Evolutionary conservation across 1,284 basidiomycete genomes (phyloP), one percentile per base, ranked within the genome.

Genomic region (Ustilago lituana): DNA sequence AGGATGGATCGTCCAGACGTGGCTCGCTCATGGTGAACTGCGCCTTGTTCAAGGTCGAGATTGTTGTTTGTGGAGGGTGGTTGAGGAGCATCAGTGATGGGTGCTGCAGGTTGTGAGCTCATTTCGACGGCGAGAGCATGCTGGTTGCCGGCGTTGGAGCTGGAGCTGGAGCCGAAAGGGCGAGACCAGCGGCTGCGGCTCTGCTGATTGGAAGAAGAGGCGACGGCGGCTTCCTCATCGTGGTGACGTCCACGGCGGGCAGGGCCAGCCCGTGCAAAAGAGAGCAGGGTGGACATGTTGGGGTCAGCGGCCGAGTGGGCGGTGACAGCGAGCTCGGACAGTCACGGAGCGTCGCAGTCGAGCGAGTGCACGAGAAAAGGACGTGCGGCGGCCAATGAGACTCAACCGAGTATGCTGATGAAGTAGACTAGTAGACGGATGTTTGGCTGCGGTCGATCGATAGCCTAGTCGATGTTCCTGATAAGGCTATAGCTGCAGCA

Each of bases 1-100:
- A 74, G 48, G 19, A 74, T 47, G 22, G 73, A 74, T 44, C 69
- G 59, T 17, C 53, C 69, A 12, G 66, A 71, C 2, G 56, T 33
- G 31, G 54, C 57, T 12, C 70, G 51, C 24, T 55, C 65, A 29
- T 74, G 73, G 17, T 43, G 45, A 31, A 36, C 39, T 14, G 45
- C 38, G 20, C 41, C 53, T 41, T 59, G 57, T 9, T 71, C 60
- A 14, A 60, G 35, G 23, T 64, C 60, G 45, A 46, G 20, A 5
- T 63, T 45, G 40, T 46, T n/a, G 27, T 24, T 27, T 6, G 44
- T 35, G 19, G 33, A 37, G 32, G 23, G 19, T 22, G 32, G 3
- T 36, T 24, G 10, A 6, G 27, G 7, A 12, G 37, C 19, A n/a
- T 24, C 20, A 10, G 20, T 20, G 12, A 10, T 20, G 24, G 37